Evolutionary conservation across 2,329 filamentous ascomycete genomes (phyloP), one percentile per base, ranked within the genome.

Genomic region (Leptodontidium sp.): DNA sequence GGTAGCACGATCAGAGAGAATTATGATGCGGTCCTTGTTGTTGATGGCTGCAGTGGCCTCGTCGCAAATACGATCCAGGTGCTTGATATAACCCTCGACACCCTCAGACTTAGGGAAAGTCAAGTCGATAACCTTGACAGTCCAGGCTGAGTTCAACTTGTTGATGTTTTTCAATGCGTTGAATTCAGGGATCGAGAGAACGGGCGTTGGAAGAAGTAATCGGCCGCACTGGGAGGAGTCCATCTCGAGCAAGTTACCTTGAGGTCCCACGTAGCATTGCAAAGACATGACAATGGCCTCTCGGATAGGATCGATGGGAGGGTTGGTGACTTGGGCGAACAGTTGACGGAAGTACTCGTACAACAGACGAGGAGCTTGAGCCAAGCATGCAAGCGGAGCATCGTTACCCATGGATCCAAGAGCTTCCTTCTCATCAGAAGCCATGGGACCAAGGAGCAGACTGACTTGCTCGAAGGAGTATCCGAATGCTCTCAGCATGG

Each of bases 231-330:
- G 95, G 35, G 91, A 91, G 68, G 93, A 83, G 77, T 97, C 91
- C 92, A 98, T 98, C 82, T 97, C 94, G 38, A 98, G 85, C 68
- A 98, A 84, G 79, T 98, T 98, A 68, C 95, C 95, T 82, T 98
- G 95, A 57, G 95, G 95, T 61, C 95, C 95, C 75, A 98, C 93
- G 79, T 98, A 98, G 77, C 95, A 97, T 79, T 97, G 94, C 50
- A 98, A 84, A 66, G 95, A 98, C 95, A 98, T 98, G 81, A 98
- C 95, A 77, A 98, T 96, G 35, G 94, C 95, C 85, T 98, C 95
- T 81, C 95, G 88, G 76, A 98, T 98, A 40, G 95, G 95, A 78
- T 98, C 95, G 78, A 98, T 98, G 15, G 95, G 95, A 74, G 95
- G 95, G 81, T 98, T 98, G 71, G 95, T 98, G 80, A 98, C 95